Percentiles rank a stretch among this genome's conserved stretches.
Evolutionary conservation across 2,329 filamentous ascomycete species (phyloP).

Genomic region (Septoria linicola): DNA sequence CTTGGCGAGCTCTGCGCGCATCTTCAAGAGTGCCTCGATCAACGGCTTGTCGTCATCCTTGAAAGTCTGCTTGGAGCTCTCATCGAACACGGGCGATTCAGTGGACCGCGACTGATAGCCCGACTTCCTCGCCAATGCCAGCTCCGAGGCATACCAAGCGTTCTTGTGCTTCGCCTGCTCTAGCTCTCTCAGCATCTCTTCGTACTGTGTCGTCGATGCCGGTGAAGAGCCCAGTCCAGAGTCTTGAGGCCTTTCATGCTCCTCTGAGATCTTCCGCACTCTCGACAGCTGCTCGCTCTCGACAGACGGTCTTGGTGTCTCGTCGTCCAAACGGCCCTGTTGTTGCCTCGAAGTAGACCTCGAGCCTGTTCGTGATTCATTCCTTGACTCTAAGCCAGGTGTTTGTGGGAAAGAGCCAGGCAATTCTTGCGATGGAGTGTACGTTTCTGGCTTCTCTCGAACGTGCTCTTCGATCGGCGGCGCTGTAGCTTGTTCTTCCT

Average conservation of each 20-base stretch:
- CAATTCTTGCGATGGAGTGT: conserved; percentile 33
- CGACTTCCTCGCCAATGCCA: conserved; percentile 85
- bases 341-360: conserved; percentile 17
- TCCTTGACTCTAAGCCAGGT: conserved; percentile 21
- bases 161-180: conserved; percentile 82
- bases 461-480: conserved; percentile 13
- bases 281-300: conserved; percentile 32
- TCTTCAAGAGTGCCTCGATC: conserved; percentile 85
- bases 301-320: conserved; percentile 28
- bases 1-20: conserved; percentile 84
- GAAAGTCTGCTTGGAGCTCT: conserved; percentile 73
- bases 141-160: conserved; percentile 94
- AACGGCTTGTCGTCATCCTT: conserved; percentile 89
- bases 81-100: conserved; percentile 66
- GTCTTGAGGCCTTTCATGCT: conserved; percentile 57
- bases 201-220: conserved; percentile 63
- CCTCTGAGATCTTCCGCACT: conserved; percentile 31
- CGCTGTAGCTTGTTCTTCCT: conserved; percentile 18
- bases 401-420: conserved; percentile 11
- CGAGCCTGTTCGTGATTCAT: conserved; percentile 18
- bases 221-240: conserved; percentile 60
- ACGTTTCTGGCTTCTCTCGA: conserved; percentile 34
- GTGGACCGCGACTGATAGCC: conserved; percentile 71
- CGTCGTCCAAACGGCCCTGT: conserved; percentile 24
- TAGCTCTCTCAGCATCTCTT: conserved; percentile 79